Evolutionary conservation across 495 filamentous ascomycete species (phyloP).

Genomic region (Aspergillus asperescens): DNA sequence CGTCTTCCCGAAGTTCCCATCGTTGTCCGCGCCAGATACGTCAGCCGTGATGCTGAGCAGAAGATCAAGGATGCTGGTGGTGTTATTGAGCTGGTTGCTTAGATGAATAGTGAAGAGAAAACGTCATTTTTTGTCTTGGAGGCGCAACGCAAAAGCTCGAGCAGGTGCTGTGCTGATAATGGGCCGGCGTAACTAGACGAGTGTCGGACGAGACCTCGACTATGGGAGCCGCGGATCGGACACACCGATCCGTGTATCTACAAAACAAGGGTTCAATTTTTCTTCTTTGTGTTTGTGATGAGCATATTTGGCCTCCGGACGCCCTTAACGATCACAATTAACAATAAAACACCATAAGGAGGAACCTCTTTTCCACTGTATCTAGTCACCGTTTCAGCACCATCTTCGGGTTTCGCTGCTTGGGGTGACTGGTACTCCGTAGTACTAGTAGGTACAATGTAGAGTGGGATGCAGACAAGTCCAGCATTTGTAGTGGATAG

Average conservation of each 20-base stretch:
- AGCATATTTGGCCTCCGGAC: conserved; percentile 42
- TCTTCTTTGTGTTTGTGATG: conserved; percentile 42
- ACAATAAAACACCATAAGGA: conserved; percentile 42
- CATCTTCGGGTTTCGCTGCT: too few relatives aligned
- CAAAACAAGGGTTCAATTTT: conserved; percentile 34
- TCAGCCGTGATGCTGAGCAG: conserved; percentile 82
- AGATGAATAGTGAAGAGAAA: conserved; percentile 34
- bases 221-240: conserved; percentile 23
- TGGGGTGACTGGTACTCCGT: too few relatives aligned
- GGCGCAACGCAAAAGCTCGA: conserved; percentile 32
- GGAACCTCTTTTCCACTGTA: conserved; percentile 13
- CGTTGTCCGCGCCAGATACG: conserved; percentile 81
- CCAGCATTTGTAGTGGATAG: too few relatives aligned
- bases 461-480: too few relatives aligned
- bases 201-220: conserved; percentile 26
- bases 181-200: conserved; percentile 19
- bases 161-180: conserved; percentile 30
- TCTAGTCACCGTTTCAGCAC: background rate
- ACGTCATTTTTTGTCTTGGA: conserved; percentile 24
- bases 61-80: conserved; percentile 95
- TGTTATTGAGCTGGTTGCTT: conserved; percentile 87
- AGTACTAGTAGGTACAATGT: too few relatives aligned
- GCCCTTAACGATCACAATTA: conserved; percentile 40
- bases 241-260: conserved; percentile 26
- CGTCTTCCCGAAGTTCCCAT: conserved; percentile 78